Evolutionary conservation across 345 rosid genomes (phyloP), one percentile per base, ranked within the genome.

Genomic region (Citrus reticulata): DNA sequence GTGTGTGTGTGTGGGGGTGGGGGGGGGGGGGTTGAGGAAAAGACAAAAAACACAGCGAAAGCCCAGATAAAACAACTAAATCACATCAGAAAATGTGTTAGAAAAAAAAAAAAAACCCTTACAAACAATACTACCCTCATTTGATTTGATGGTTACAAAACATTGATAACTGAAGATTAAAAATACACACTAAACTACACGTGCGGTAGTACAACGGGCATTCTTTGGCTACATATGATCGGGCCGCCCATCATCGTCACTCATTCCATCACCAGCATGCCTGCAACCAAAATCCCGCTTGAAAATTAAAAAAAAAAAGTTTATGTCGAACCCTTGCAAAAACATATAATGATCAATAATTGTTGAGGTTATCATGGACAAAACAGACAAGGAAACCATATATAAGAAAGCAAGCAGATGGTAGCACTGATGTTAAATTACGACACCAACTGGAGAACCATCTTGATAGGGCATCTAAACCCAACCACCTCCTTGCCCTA

Each of bases 251-350:
- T 89, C 96, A 34, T 88, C 93, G 22, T 92, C 92, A 7, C 80
- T 85, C 24, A 86, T 82, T 64, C 93, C 92, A 81, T 91, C 99
- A 75, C 95, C 93, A 64, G 86, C 97, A 86, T 85, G 96, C 88
- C 99, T 95, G 89, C 80, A 84, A 73, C 71, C 77, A 81, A 81
- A 81, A 78, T 67, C 70, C 51, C 3, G 17, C 10, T 9, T 40
- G 46, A 9, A 40, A 40, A 40, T 39, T 39, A 42, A 42, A 42
- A 42, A 57, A 66, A 9, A 66, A 74, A 39, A 17, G 5, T 13
- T 59, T 58, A n/a, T 67, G 67, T 32, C 60, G 19, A 0, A 24
- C 57, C 60, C 7, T 29, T 40, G 68, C 34, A 14, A 16, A 25
- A 25, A 1, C 8, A 40, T 20, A 74, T 40, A 24, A 40, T 19